Base-by-base conservation (phyloP, 306 rosid genomes). In the Coriaria nepalensis region DNA sequence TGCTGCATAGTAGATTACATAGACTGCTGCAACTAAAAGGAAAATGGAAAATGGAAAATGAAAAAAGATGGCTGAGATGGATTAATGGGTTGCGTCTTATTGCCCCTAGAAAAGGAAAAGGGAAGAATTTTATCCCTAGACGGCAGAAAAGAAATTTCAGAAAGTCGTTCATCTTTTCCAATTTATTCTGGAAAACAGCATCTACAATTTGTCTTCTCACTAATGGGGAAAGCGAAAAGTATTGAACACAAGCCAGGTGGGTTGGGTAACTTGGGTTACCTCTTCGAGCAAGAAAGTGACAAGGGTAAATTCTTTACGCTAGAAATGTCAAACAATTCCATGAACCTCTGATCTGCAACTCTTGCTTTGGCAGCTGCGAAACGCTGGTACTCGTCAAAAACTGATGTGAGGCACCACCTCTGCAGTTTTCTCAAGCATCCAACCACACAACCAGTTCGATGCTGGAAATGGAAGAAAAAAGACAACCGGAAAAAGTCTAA, bases 321-420 rank as follows among this genome's bases (percentile, higher is more conserved):
- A 9, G 94, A 82, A 69, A 74, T 70, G 53, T 92, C 98, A 61
- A 92, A 92, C 67, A 73, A 56, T 69, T 92, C 98, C 63, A 92
- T 77, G 62, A 86, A 92, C 62, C 94, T 79, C 68, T 82, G 86
- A 72, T 92, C 98, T 29, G 96, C 71, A 66, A 86, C 75, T 80
- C 98, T 76, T 49, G 98, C 88, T 74, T 92, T 92, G 4, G 98
- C 93, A 9, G 98, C 98, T 36, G 98, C 96, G 66, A 82, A 92
- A 4, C 96, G 79, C 59, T 78, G 94, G 75, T 92, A 92, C 67
- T 92, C 98, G 4, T 78, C 86, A 55, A 92, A 85, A 0, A 92
- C 81, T 33, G 98, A 92, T 11, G 98, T 55, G 52, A 92, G 71
- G 60, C 98, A 92, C 98, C 98, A 92, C 52, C 68, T 78, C 61